Evolutionary conservation across 1,139 yeast genomes (phyloP).

Genomic region (Kurtzmaniella quercitrusa): DNA sequence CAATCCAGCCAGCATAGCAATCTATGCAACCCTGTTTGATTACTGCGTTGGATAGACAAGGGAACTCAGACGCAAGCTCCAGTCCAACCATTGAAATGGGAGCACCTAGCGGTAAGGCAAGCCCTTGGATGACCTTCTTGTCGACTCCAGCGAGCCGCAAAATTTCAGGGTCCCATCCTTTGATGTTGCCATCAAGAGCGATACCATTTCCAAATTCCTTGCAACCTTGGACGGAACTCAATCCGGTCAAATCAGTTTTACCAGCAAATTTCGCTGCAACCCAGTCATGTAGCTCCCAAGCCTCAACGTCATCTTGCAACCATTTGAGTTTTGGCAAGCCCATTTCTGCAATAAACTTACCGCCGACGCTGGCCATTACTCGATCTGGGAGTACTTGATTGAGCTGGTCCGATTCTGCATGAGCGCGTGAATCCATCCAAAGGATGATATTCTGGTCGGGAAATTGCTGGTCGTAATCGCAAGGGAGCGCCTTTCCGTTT

Average conservation of each 20-base stretch:
- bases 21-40: slow-evolving; percentile 52
- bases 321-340: slow-evolving; percentile 49
- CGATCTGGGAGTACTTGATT: slow-evolving; percentile 17
- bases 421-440: slow-evolving; percentile 58
- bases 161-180: slow-evolving; percentile 43
- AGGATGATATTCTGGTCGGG: slow-evolving; percentile 40
- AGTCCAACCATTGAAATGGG: slow-evolving; percentile 10
- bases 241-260: slow-evolving; percentile 13
- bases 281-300: slow-evolving; percentile 54
- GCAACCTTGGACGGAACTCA: slow-evolving; percentile 11
- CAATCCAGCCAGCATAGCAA: slow-evolving; percentile 54
- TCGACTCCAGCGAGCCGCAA: slow-evolving; percentile 6
- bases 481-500: slow-evolving; percentile 21
- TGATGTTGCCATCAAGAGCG: slow-evolving; percentile 52
- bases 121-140: slow-evolving; percentile 1
- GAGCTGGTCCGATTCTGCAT: slow-evolving; percentile 25
- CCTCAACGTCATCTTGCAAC: slow-evolving; percentile 27
- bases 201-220: slow-evolving; percentile 10
- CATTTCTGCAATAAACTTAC: slow-evolving; percentile 50
- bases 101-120: slow-evolving; percentile 12
- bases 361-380: slow-evolving; percentile 32
- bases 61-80: background rate
- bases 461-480: slow-evolving; percentile 12
- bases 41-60: slow-evolving; percentile 7
- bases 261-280: slow-evolving; percentile 34